phyloP scores from a whole-genome alignment of 768 basidiomycete species.

The Collybia mongolica region DNA sequence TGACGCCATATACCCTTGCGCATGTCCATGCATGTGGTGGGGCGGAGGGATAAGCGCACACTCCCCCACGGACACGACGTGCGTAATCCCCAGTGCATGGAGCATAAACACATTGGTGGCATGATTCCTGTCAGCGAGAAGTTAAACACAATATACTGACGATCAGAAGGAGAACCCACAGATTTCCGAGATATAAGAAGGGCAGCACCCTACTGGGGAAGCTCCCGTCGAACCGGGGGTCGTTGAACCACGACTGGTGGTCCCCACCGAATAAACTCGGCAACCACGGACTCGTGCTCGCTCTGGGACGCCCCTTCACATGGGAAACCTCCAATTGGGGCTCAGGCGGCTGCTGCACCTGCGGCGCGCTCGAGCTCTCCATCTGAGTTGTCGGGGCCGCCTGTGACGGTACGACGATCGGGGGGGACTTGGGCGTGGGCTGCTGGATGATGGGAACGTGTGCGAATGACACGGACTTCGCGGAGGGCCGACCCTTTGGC shows the following conservation, averaged over 20 bases:
- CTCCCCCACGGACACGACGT: conserved; percentile 96
- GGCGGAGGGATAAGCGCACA: conserved; percentile 85
- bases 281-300: conserved; percentile 66
- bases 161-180: conserved; percentile 55
- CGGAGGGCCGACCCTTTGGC: conserved; percentile 38
- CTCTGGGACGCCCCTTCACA: conserved; percentile 57
- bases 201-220: conserved; percentile 93
- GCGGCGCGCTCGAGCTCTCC: conserved; percentile 3
- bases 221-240: conserved; percentile 89
- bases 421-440: conserved; percentile 12
- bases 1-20: conserved; percentile 11
- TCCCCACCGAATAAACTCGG: conserved; percentile 60
- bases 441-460: conserved; percentile 18
- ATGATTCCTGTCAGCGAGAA: conserved; percentile 64
- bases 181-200: conserved; percentile 91
- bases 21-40: conserved; percentile 31
- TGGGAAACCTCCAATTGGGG: background rate
- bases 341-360: background rate
- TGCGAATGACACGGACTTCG: conserved; percentile 50
- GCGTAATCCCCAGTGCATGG: conserved; percentile 92
- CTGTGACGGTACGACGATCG: conserved; percentile 26
- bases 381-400: background rate
- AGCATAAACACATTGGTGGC: conserved; percentile 96
- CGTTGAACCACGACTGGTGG: conserved; percentile 94
- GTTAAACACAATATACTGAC: conserved; percentile 1